Base-by-base conservation (phyloP, 495 filamentous ascomycete species). In the Parachaetomium inaequale region DNA sequence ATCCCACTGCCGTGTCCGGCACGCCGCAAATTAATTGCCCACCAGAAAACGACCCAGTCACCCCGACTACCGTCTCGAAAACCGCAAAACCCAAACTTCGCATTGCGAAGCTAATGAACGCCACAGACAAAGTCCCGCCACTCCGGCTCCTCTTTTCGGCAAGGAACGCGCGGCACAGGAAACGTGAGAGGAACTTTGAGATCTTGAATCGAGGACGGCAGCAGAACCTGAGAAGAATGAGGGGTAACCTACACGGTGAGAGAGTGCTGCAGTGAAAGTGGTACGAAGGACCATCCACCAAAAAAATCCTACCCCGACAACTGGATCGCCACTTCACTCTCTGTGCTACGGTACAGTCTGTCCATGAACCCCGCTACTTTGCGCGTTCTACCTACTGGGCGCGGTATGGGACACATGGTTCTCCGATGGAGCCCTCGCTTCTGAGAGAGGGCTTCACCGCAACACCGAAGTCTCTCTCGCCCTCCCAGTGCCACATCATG, bases 11-110 rank as follows among this genome's bases (percentile, higher is more conserved):
- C 55, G 49, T 50, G 36, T 43, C 42, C 42, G 47, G 55, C 59
- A 66, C 28, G 7, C 42, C 34, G 47, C 36, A 66, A 63, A 66
- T 66, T 66, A 59, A 66, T 63, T 66, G 59, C 54, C 54, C 58
- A 55, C 51, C 34, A 50, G 19, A 51, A 38, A 50, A 29, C 54
- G 38, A 46, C 54, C 25, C n/a, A 45, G 25, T 60, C 25, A 23
- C 40, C 31, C 25, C 21, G 17, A 38, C 40, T 31, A 25, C 31
- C 25, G 11, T 7, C 34, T 26, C 26, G 7, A 58, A n/a, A 7
- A 21, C 29, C 38, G 17, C 54, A n/a, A 45, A 45, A 29, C 14
- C 14, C 34, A 26, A 25, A 2, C 5, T 42, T 12, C 51, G 53
- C 53, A 56, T 21, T 19, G 23, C 26, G 15, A 45, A 45, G 36